Evolutionary conservation across 2,329 filamentous ascomycete genomes (phyloP), one percentile per base, ranked within the genome.

Genomic region (Ceratocystis huliohia): DNA sequence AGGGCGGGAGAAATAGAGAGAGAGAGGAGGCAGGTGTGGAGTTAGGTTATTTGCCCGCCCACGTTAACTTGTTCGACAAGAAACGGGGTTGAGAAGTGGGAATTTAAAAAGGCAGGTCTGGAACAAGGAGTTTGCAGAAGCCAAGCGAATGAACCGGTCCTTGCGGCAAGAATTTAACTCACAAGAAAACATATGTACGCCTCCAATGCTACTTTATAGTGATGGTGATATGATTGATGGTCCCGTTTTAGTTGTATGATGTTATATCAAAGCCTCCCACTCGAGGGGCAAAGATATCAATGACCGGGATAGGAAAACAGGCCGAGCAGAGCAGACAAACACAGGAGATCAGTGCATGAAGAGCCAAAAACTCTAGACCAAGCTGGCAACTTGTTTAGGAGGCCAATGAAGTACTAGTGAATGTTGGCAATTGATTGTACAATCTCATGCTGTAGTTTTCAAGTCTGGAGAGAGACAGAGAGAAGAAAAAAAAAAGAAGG

Each of bases 101-200:
- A 59, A 59, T 30, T 25, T 20, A 5, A 59, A 59, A 37, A 20
- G 28, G 37, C 53, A 59, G 53, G 53, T 59, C 28, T 59, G 53
- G 53, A 59, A 59, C 53, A 25, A 37, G 53, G 33, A 59, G 53
- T 59, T 33, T 59, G 53, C 53, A 59, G 53, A 59, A 59, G 53
- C 28, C 53, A 59, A 33, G 28, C 53, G 22, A 59, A 59, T 59
- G 25, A 59, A 33, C 53, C 53, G 13, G 53, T 59, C 15, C 7
- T 59, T 37, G 53, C 28, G 28, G 53, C 17, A 33, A 59, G 53
- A 33, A 33, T 59, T 25, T 25, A 59, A 30, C 28, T 17, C 10
- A 25, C 25, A 33, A 30, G 53, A 25, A 59, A 3, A 59, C 53
- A 53, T 22, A 33, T 22, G 13, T 22, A 3, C 20, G 33, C 28